Conservation (phyloP, 2,329 filamentous ascomycete species). For the Arachnomyces sp. region DNA sequence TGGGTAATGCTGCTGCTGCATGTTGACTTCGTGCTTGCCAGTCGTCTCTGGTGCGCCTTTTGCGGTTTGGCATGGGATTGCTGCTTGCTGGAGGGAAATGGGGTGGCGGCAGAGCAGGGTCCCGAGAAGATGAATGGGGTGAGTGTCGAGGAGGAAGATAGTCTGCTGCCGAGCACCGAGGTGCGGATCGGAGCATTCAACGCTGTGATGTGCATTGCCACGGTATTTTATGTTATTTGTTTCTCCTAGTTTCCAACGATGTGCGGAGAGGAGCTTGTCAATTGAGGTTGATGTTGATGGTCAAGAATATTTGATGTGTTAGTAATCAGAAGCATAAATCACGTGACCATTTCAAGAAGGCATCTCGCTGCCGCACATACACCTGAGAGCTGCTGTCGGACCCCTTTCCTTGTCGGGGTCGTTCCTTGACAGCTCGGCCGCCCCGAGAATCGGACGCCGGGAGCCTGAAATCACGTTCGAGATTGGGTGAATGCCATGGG, state of each 20-base stretch:
- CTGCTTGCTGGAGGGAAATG: slow-evolving; percentile 2
- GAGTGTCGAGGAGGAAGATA: slow-evolving; percentile 18
- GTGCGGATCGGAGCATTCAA: slow-evolving; percentile 28
- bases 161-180: slow-evolving; percentile 21
- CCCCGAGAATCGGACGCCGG: too few relatives aligned
- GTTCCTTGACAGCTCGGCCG: too few relatives aligned
- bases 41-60: slow-evolving; percentile 17
- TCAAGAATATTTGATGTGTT: too few relatives aligned
- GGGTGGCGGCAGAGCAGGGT: slow-evolving; percentile 2
- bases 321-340: too few relatives aligned
- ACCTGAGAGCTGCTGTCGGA: too few relatives aligned
- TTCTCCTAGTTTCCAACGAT: neutral
- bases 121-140: slow-evolving; percentile 17
- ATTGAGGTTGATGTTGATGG: too few relatives aligned
- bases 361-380: too few relatives aligned
- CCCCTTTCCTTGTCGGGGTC: too few relatives aligned
- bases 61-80: slow-evolving; percentile 9
- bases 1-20: neutral
- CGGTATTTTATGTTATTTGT: neutral
- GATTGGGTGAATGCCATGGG: too few relatives aligned
- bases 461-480: too few relatives aligned
- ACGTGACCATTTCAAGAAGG: too few relatives aligned
- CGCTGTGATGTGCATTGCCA: slow-evolving; percentile 19
- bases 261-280: too few relatives aligned
- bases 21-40: slow-evolving; percentile 14